Base-by-base conservation (phyloP, 2,329 filamentous ascomycete species). In the Colletotrichum sp. region DNA sequence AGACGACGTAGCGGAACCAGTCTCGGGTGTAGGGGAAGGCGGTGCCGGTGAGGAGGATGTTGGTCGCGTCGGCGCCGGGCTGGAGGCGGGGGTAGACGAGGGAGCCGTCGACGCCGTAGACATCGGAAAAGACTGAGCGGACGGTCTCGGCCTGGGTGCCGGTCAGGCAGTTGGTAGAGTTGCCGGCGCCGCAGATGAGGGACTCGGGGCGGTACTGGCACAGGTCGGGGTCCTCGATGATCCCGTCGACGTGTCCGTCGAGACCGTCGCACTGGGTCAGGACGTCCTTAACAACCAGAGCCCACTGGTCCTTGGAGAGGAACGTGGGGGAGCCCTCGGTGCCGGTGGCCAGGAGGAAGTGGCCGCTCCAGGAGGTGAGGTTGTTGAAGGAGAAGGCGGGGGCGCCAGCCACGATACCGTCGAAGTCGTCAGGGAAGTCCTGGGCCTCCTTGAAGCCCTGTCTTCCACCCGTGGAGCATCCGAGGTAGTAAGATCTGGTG, bases 401-500 rank as follows among this genome's bases (percentile, higher is more conserved):
- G 4, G 82, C 81, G 10, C 89, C 71, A 4, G 75, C 76, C 10
- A 76, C 67, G 18, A 89, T 85, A 24, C 88, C 88, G 72, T 90
- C 87, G 69, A 89, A 89, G 72, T 89, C 88, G 7, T 89, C 84
- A 0, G 88, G 89, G 76, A 85, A 89, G 34, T 84, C 79, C 76
- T 90, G 86, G 7, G 87, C 84, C 55, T 86, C 84, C 71, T 87
- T 88, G 18, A 89, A 80, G 18, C 88, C 89, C 80, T 91, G 88
- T 5, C 89, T 82, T 5, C 89, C 89, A 21, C 89, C 89, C 0
- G 88, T 89, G 2, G 87, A 89, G 79, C 89, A 90, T 32, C 88
- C 89, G 16, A 85, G 82, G 77, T 86, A 89, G 80, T 89, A 89
- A 9, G 84, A 87, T 79, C 86, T 88, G 5, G 82, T 62, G 66